Evolutionary conservation across 108 stramenopile genomes (phyloP).

Genomic region (Poteriospumella lacustris): DNA sequence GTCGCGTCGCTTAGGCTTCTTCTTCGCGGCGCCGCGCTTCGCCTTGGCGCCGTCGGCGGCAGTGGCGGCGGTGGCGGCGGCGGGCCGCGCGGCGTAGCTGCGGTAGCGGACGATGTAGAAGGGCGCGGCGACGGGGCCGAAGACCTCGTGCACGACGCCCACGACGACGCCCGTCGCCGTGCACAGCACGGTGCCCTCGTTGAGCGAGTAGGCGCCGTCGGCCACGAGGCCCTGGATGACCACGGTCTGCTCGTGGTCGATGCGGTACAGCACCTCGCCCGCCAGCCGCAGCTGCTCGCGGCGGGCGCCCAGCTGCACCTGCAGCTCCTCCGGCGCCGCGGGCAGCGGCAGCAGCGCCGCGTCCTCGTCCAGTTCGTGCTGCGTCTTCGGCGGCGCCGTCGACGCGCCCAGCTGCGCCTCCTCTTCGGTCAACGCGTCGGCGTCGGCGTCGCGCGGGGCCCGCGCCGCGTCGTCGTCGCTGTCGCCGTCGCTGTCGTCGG

Average conservation of each 20-base stretch:
- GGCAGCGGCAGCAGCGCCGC: background rate
- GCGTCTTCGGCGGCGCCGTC: background rate
- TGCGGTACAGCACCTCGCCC: background rate
- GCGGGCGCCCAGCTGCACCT: background rate
- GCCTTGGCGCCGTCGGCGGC: too few species aligned
- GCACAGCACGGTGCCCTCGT: background rate
- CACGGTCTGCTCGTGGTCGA: background rate
- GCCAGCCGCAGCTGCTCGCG: background rate
- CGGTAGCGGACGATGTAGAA: conserved; percentile 39
- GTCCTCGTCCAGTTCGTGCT: background rate
- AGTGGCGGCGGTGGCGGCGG: background rate
- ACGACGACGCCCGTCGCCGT: background rate
- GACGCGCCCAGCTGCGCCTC: background rate
- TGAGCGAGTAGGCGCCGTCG: background rate
- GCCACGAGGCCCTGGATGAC: background rate
- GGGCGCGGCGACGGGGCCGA: conserved; percentile 37
- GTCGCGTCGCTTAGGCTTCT: too few species aligned
- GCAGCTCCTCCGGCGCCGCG: background rate
- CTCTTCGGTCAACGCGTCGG: conserved; percentile 1
- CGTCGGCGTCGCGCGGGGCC: background rate
- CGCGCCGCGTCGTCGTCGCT: background rate
- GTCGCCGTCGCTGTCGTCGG: background rate
- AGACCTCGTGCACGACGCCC: conserved; percentile 42
- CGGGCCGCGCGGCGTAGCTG: background rate
- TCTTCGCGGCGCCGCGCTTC: too few species aligned